phyloP scores from a whole-genome alignment of 108 stramenopile genomes.

The Cyclotella atomus region DNA sequence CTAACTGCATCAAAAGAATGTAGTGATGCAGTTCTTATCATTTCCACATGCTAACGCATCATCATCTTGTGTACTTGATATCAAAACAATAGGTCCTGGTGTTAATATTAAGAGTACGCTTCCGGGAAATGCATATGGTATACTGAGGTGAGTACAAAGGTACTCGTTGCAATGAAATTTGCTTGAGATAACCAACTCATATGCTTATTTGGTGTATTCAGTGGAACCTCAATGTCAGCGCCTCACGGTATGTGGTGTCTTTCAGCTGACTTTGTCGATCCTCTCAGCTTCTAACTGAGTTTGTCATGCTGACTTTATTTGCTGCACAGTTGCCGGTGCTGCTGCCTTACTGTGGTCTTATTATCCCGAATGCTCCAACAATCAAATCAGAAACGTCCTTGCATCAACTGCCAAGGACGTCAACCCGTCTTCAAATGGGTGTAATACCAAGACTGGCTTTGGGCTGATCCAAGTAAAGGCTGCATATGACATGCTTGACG shows the following conservation, averaged over 20 bases:
- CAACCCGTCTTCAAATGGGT: slow-evolving; percentile 3
- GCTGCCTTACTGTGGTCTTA: slow-evolving; percentile 61
- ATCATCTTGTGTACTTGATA: no score
- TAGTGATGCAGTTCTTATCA: background rate
- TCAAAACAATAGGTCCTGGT: slow-evolving; percentile 1
- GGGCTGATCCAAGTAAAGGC: slow-evolving; percentile 24
- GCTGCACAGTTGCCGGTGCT: slow-evolving; percentile 64
- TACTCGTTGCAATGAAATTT: no score
- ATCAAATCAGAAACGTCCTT: slow-evolving; percentile 56
- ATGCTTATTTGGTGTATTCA: no score
- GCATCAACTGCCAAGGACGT: slow-evolving; percentile 13
- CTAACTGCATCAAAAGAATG: background rate
- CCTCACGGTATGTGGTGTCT: background rate
- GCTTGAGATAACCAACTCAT: no score
- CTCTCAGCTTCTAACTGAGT: background rate
- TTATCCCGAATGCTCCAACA: slow-evolving; percentile 52
- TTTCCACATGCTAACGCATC: slow-evolving; percentile 1
- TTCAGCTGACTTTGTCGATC: background rate
- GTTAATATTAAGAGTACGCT: background rate
- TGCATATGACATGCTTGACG: slow-evolving; percentile 20
- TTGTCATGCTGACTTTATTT: background rate
- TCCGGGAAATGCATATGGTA: background rate
- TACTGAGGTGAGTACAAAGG: background rate
- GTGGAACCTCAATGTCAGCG: slow-evolving; percentile 32
- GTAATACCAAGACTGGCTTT: slow-evolving; percentile 18